Conservation (phyloP, 148 eudicot genomes). For the Silene latifolia region DNA sequence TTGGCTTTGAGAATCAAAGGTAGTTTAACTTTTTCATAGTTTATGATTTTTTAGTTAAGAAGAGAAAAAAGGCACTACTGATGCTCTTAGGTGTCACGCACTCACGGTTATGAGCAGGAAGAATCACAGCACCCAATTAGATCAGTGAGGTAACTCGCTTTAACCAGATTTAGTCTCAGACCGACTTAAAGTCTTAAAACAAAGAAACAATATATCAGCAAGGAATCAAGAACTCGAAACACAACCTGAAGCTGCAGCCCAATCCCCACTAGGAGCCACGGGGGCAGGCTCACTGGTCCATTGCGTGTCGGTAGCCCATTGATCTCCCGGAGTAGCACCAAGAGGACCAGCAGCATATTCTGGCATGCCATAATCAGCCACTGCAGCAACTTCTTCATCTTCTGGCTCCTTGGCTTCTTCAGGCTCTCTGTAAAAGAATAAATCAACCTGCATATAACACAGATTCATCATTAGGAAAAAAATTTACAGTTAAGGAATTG, state of each 20-base stretch:
- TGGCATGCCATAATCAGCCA: constrained; percentile 33
- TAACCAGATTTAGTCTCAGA: no score
- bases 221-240: background rate
- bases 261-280: constrained; percentile 22
- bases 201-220: background rate
- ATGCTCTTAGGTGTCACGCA: background rate
- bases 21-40: no score
- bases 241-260: constrained; percentile 42
- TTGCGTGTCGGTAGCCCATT: constrained; percentile 36
- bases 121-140: no score
- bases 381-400: constrained; percentile 44
- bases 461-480: no score
- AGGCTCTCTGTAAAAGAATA: constrained; percentile 70
- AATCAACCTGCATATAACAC: constrained; percentile 41
- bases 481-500: no score
- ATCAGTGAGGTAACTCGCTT: no score
- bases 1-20: no score
- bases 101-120: no score
- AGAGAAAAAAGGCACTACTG: background rate
- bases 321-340: constrained; percentile 29
- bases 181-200: no score
- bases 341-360: constrained; percentile 28
- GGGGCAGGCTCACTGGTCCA: constrained; percentile 4
- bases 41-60: no score
- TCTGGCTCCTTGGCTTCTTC: constrained; percentile 54